These are phyloP conservation scores for Kazachstania africana DNA, from an alignment of 805 yeast genomes.

Conservation along the genomic window DNA sequence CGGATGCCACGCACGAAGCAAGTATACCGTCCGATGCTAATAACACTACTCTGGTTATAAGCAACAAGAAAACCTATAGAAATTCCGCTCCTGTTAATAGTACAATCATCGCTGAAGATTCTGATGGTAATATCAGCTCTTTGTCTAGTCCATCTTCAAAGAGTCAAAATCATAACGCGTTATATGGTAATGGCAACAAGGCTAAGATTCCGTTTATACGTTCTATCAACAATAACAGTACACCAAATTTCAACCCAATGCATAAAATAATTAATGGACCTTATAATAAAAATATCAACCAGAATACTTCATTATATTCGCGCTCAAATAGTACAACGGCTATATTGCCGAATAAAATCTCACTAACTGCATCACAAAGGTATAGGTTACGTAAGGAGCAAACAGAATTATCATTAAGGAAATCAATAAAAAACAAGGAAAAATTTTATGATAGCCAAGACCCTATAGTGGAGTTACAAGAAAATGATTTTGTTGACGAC, in stretches of 20 bases:
- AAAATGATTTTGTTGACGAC: conserved; percentile 29
- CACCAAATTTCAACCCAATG: conserved; percentile 4
- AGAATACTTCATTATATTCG: conserved; percentile 2
- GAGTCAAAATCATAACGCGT: conserved; percentile 1
- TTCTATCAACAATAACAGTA: conserved; percentile 1
- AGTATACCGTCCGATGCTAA: conserved; percentile 4
- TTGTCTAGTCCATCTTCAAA: conserved; percentile 1
- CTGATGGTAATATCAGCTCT: conserved; percentile 1
- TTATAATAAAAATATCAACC: conserved; percentile 2
- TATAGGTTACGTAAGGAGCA: conserved; percentile 30
- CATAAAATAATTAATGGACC: conserved; percentile 3
- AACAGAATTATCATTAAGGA: conserved; percentile 24
- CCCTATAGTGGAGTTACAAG: conserved; percentile 9
- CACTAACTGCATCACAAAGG: conserved; percentile 33
- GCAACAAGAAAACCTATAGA: no score
- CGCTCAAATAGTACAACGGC: conserved; percentile 10
- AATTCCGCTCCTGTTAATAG: no score
- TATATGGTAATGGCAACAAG: conserved; percentile 1
- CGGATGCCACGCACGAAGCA: no score
- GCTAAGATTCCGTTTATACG: no score
- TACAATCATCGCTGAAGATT: not conserved
- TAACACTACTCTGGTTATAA: no score
- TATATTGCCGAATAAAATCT: conserved; percentile 2
- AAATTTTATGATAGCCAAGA: conserved; percentile 29
- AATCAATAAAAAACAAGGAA: conserved; percentile 27